Base-by-base conservation (phyloP, 768 basidiomycete genomes). In the Auricularia cornea region DNA sequence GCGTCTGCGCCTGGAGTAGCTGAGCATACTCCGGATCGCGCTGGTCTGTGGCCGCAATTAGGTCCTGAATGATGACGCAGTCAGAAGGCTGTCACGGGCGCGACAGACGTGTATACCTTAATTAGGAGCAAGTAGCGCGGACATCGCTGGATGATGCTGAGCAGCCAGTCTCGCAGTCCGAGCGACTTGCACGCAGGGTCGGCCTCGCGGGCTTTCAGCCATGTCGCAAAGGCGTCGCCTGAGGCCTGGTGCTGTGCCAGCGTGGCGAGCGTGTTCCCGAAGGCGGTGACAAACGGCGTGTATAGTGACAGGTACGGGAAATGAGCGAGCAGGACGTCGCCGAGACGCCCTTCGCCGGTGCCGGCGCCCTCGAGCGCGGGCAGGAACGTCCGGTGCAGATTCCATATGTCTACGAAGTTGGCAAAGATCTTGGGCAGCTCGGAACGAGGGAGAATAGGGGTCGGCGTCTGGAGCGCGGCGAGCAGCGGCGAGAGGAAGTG, bases 371-470 rank as follows among this genome's bases (percentile, higher is more conserved):
- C 79, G 31, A 92, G 79, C 2, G 86, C 81, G 5, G 81, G 76
- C 63, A 85, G 84, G 74, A 92, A 88, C 2, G 26, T 83, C 60
- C 83, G 88, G 74, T 92, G 90, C 51, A 92, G 80, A 69, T 92
- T 93, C 92, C 89, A 92, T 35, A 94, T 93, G 73, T 94, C 92
- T 70, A 92, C 87, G 66, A 94, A 92, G 72, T 93, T 93, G 66
- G 88, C 89, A 73, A 94, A 94, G 38, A 93, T 78, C 14, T 85
- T 80, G 1, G 86, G 89, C 63, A 94, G 81, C 54, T 85, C 81
- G 2, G 82, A 73, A 63, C 89, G 84, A 64, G 85, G 79, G 59
- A 94, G 79, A n/a, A 94, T 73, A 2, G 90, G 87, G 29, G 83
- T 78, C 3, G 84, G 68, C 2, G 83, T 84, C 65, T 90, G 88